Conservation (phyloP, 2,329 filamentous ascomycete genomes). For the Hymenoscyphus linearis region DNA sequence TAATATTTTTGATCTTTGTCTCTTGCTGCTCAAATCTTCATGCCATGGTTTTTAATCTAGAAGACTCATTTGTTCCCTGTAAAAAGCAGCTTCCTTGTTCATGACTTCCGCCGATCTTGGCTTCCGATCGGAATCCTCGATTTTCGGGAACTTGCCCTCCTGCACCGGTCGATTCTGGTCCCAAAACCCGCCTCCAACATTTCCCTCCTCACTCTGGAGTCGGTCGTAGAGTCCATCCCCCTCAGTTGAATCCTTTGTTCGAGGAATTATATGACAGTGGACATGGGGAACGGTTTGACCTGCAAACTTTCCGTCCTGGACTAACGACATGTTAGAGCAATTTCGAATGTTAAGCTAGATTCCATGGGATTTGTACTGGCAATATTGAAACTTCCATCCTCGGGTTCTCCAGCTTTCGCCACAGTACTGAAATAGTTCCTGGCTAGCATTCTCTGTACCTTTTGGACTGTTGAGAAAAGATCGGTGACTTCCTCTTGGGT, state of each 20-base stretch:
- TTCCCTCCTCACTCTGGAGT: conserved; percentile 79
- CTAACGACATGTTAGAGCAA: too few relatives aligned
- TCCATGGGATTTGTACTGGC: conserved; percentile 40
- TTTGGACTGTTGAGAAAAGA: conserved; percentile 81
- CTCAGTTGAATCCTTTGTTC: conserved; percentile 49
- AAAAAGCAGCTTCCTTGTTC: conserved; percentile 62
- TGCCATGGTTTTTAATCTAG: neutral
- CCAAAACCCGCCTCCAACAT: conserved; percentile 68
- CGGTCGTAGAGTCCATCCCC: conserved; percentile 75
- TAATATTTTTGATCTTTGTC: neutral
- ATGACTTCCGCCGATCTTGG: conserved; percentile 70
- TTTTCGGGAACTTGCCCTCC: conserved; percentile 56
- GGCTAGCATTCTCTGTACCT: conserved; percentile 71
- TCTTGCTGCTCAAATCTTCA: neutral
- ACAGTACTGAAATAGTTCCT: conserved; percentile 49
- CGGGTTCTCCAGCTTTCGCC: conserved; percentile 34
- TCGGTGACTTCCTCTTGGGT: conserved; percentile 46
- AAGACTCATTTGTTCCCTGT: conserved; percentile 26
- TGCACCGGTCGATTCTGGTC: conserved; percentile 48
- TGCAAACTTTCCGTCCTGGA: conserved; percentile 88
- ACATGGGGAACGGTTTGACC: conserved; percentile 93
- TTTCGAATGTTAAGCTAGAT: too few relatives aligned
- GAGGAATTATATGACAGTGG: conserved; percentile 86
- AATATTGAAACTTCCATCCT: conserved; percentile 78
- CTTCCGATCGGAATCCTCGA: conserved; percentile 66